Evolutionary conservation across 768 basidiomycete species (phyloP).

Genomic region (Mycena rebaudengoi): DNA sequence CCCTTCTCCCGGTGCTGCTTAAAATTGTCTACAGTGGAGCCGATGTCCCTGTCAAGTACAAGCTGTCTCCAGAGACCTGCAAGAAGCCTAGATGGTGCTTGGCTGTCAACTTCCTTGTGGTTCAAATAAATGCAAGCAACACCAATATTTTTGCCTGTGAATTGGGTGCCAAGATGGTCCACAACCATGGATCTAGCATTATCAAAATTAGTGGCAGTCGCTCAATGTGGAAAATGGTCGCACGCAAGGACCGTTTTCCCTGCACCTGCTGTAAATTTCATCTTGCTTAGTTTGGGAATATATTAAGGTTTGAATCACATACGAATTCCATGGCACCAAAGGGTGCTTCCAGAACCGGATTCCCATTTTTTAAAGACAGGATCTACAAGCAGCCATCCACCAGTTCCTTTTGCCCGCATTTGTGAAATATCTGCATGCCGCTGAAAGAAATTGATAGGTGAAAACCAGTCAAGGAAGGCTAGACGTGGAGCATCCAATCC

Average conservation of each 20-base stretch:
- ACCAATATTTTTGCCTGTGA: neutral
- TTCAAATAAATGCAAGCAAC: too few relatives aligned
- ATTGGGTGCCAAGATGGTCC: neutral
- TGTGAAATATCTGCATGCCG: neutral
- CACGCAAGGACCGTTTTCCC: slow-evolving; percentile 15
- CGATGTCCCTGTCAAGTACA: neutral
- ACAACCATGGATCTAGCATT: slow-evolving; percentile 7
- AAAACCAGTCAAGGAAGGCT: slow-evolving; percentile 1
- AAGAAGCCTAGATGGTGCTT: too few relatives aligned
- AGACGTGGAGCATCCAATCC: neutral
- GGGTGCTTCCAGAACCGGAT: neutral
- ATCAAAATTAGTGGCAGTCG: neutral
- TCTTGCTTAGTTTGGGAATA: neutral
- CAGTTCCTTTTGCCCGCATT: neutral
- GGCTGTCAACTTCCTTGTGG: too few relatives aligned
- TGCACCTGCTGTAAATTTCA: neutral
- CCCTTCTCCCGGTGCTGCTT: neutral
- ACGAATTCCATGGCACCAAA: slow-evolving; percentile 9
- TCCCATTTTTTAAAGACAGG: neutral
- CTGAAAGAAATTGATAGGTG: slow-evolving; percentile 12
- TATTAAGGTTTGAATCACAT: neutral
- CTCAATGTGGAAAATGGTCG: neutral
- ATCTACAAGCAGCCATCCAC: neutral
- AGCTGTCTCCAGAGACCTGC: too few relatives aligned
- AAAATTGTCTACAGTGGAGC: neutral